Evolutionary conservation across 805 yeast genomes (phyloP), one percentile per base, ranked within the genome.

Genomic region (Torulaspora maleeae): DNA sequence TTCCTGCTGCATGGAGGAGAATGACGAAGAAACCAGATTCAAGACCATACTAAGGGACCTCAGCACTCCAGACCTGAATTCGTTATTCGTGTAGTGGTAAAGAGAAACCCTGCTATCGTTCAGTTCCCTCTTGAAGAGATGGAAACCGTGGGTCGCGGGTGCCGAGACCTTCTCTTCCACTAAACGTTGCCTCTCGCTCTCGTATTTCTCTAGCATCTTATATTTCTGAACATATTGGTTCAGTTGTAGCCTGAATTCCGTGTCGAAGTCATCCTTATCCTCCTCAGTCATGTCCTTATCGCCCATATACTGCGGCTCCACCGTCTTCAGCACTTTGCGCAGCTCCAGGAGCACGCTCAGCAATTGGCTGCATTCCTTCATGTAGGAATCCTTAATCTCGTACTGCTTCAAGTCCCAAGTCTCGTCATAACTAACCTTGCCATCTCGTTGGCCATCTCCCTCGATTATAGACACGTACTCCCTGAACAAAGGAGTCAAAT

Each of bases 241-340:
- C 37, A 80, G 53, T 55, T 77, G 76, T 19, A 73, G 54, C 45
- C 78, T 72, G 35, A 78, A 69, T 47, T 78, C 79, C 38, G 77
- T 74, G 51, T 80, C 85, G 17, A 80, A 70, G 29, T 72, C 70
- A 48, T 78, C 78, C 53, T 79, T 76, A 32, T 79, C 82, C 8
- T 64, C 69, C 25, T 71, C 70, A 20, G 73, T 54, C 59, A 77
- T 67, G 41, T 42, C 59, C 37, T 41, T 42, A 38, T 51, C 54
- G 38, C 49, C 45, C 37, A 61, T 43, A 41, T 70, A 71, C 24
- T 58, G 51, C 0, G 63, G 48, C 28, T 57, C 60, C 3, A 68
- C 50, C 1, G 55, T 44, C 12, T 27, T 42, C 1, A 70, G 38
- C 2, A 67, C 59, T 13, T 48, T 51, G 17, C 53, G 51, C 17